Evolutionary conservation across 1,284 basidiomycete species (phyloP), one percentile per base, ranked within the genome.

Genomic region (Malassezia psittaci): DNA sequence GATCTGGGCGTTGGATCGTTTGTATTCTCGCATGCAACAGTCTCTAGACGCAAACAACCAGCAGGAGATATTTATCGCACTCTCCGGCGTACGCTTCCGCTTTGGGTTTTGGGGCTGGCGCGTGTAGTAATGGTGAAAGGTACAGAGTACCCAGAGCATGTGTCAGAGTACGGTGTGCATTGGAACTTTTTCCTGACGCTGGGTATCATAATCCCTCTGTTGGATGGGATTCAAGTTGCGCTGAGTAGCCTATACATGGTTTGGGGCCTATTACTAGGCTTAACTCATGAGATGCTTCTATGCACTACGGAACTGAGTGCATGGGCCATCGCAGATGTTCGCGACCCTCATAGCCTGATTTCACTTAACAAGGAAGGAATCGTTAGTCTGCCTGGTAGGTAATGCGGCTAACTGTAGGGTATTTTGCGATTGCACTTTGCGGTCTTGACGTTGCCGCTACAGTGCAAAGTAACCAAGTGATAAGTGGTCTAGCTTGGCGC

Each of bases 141-240:
- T 3, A 83, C 85, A 0, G 88, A 91, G 57, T 98, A 98, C 75
- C 93, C 68, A 9, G 93, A 98, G 79, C 94, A 98, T 64, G 83
- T 87, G 41, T 85, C 89, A 0, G 93, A 98, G 77, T 98, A 98
- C 64, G 94, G 94, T 1, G 83, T 84, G 0, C 91, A 96, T 70
- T 98, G 94, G 94, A 98, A 98, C 75, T 98, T 98, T 76, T 98
- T 98, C 80, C 82, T 96, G 67, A 96, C 94, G 0, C 79, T 98
- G 12, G 89, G 84, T 0, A 7, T 43, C 11, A 61, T 88, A 1
- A 75, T 96, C 2, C 91, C 91, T 0, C 74, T 87, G 0, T 76
- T 88, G 6, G 85, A 54, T 83, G 0, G 45, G 87, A 6, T 80
- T 87, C 36, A 69, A 76, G 11, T 72, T 72, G 24, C 24, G 24